These are phyloP conservation scores for Flaveria trinervia DNA, from an alignment of 129 eudicot species.

Conservation along the genomic window DNA sequence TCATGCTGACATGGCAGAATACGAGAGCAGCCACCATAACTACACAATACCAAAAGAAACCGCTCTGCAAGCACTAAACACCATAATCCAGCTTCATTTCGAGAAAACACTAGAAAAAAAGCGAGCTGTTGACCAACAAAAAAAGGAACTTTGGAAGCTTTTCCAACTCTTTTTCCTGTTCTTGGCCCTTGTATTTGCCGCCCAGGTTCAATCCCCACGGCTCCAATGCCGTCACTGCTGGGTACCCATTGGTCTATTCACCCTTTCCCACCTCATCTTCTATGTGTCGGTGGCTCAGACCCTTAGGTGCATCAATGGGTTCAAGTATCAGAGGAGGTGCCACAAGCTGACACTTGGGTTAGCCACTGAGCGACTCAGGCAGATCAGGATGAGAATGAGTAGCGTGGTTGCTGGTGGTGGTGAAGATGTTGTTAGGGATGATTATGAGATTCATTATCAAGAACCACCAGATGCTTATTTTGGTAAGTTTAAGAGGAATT, in stretches of 20 bases:
- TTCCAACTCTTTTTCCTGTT: slow-evolving; percentile 89
- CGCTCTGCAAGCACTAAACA: slow-evolving; percentile 86
- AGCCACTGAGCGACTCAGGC: slow-evolving; percentile 91
- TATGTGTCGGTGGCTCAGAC: slow-evolving; percentile 97
- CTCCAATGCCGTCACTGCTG: slow-evolving; percentile 96
- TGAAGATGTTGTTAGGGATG: slow-evolving; percentile 57
- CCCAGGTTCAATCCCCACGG: slow-evolving; percentile 58
- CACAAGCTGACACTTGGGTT: slow-evolving; percentile 90
- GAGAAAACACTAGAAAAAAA: slow-evolving; percentile 98
- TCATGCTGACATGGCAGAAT: slow-evolving; percentile 70
- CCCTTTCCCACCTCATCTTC: slow-evolving; percentile 77
- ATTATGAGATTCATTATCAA: slow-evolving; percentile 75
- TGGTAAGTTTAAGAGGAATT: slow-evolving; percentile 89
- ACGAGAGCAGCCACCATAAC: slow-evolving; percentile 53
- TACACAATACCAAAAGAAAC: slow-evolving; percentile 70
- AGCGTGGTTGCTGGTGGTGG: slow-evolving; percentile 37
- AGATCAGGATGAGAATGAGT: slow-evolving; percentile 48
- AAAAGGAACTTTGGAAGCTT: slow-evolving; percentile 79
- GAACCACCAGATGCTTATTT: slow-evolving; percentile 94
- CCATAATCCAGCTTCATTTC: slow-evolving; percentile 96
- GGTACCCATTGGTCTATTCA: slow-evolving; percentile 82
- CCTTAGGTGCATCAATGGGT: slow-evolving; percentile 91
- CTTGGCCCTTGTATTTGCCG: slow-evolving; percentile 56
- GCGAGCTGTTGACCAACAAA: slow-evolving; percentile 81
- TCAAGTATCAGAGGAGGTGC: slow-evolving; percentile 93